phyloP scores from a whole-genome alignment of 2,329 filamentous ascomycete species.

The Sclerotinia nivalis region DNA sequence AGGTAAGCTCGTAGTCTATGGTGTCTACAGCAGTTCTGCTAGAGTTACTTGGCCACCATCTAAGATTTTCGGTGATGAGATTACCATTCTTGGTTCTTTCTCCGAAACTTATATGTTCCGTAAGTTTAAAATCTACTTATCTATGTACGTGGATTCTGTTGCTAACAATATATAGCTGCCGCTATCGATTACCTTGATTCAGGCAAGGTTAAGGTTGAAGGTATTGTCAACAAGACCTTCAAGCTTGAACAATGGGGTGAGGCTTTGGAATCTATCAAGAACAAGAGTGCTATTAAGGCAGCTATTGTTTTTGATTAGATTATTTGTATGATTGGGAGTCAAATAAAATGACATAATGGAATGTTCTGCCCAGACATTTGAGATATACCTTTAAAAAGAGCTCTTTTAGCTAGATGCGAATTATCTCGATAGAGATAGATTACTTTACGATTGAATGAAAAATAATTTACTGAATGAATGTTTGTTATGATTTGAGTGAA shows the following conservation, averaged over 20 bases:
- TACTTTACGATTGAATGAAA: constrained; percentile 7
- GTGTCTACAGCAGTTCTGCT: constrained; percentile 62
- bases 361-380: constrained; percentile 4
- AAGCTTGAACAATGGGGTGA: constrained; percentile 72
- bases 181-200: constrained; percentile 58
- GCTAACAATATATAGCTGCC: constrained; percentile 49
- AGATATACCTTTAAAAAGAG: constrained; percentile 9
- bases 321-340: background rate
- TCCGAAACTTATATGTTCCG: constrained; percentile 73
- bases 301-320: constrained; percentile 66
- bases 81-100: constrained; percentile 73
- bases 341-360: background rate
- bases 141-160: background rate
- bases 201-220: constrained; percentile 62
- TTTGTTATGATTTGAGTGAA: background rate
- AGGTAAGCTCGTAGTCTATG: constrained; percentile 66
- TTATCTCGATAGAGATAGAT: constrained; percentile 7
- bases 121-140: constrained; percentile 38
- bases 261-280: constrained; percentile 67
- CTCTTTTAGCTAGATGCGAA: background rate
- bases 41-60: constrained; percentile 68
- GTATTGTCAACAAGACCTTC: constrained; percentile 73
- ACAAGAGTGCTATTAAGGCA: constrained; percentile 74
- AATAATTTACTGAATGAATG: background rate
- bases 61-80: constrained; percentile 68